Evolutionary conservation across 176 grass and related monocot species (phyloP), one percentile per base, ranked within the genome.

Genomic region (Dendrocalamus sinicus): DNA sequence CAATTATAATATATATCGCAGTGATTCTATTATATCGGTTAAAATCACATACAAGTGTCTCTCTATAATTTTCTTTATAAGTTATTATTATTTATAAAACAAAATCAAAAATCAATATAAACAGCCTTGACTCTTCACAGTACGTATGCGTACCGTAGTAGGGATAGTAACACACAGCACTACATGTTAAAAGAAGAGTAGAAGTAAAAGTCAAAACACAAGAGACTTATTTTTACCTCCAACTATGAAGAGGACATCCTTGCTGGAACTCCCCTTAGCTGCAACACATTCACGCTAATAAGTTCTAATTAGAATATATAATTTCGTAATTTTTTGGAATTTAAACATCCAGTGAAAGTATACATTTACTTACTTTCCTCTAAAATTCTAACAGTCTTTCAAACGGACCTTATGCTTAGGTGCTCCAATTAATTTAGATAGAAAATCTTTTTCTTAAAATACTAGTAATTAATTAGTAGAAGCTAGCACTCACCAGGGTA

Each of bases 171-270:
- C 17, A 55, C 6, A 55, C 32, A 8, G 76, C 12, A 45, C 4
- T 12, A 32, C 23, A n/a, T 53, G 78, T 0, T 8, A 17, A 26
- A 58, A 48, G 0, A 47, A 26, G 11, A 12, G 12, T 64, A 67
- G 26, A 16, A 43, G 57, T 50, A 80, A 4, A 67, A 75, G 48
- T 67, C 62, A 32, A 88, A 61, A 51, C 5, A 26, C 2, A 20
- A 20, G 19, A 50, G 9, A 8, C 39, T 0, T 16, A 22, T 70
- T 46, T 87, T 74, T 91, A 95, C 95, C 93, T 95, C 80, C 88
- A 80, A 74, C 40, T 50, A 95, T 85, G 53, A 72, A 0, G 15
- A 51, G 13, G 19, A 81, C 12, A 16, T 58, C 50, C 59, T 76
- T 87, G 23, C 55, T 83, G 2, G 62, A 37, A 23, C 0, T 0